These are phyloP conservation scores for Lizonia empirigonia DNA, from an alignment of 2,329 filamentous ascomycete genomes.

Conservation along the genomic window DNA sequence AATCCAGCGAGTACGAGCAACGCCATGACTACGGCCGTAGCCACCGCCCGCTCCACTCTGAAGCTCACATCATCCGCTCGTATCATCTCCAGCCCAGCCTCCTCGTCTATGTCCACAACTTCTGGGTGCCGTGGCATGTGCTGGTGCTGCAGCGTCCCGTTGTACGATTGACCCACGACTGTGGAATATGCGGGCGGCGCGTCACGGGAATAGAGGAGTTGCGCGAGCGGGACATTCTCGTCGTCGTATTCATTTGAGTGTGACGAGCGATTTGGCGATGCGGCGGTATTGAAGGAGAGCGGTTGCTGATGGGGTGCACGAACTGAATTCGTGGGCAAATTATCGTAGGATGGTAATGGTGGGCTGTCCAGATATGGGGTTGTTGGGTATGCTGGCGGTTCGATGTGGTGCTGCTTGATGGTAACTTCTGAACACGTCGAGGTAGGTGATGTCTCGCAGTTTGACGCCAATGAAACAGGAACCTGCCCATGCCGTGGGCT, in stretches of 20 bases:
- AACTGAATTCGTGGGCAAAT: background rate
- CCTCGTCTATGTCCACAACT: constrained; percentile 19
- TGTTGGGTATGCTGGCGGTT: constrained; percentile 6
- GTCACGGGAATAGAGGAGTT: constrained; percentile 27
- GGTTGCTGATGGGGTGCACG: background rate
- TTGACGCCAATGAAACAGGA: background rate
- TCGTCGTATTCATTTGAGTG: constrained; percentile 12
- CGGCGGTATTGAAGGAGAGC: background rate
- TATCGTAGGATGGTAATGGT: constrained; percentile 17
- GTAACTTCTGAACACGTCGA: background rate
- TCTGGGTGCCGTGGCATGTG: constrained; percentile 20
- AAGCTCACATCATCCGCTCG: constrained; percentile 29
- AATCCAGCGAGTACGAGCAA: constrained; percentile 22
- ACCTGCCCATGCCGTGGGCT: background rate
- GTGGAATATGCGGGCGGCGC: constrained; percentile 30
- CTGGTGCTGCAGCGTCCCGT: constrained; percentile 28
- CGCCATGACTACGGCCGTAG: constrained; percentile 23
- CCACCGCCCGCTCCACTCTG: constrained; percentile 26
- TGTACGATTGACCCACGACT: constrained; percentile 29
- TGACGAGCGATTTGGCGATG: background rate
- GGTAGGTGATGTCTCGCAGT: background rate
- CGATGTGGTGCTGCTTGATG: background rate
- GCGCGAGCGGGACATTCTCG: constrained; percentile 32
- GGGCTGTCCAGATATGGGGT: background rate
- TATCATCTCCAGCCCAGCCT: constrained; percentile 17